A percentile compares a stretch with the other conserved stretches of the same genome.
Conservation (phyloP, 495 filamentous ascomycete genomes). For the Hypoxylon crocopeplum region DNA sequence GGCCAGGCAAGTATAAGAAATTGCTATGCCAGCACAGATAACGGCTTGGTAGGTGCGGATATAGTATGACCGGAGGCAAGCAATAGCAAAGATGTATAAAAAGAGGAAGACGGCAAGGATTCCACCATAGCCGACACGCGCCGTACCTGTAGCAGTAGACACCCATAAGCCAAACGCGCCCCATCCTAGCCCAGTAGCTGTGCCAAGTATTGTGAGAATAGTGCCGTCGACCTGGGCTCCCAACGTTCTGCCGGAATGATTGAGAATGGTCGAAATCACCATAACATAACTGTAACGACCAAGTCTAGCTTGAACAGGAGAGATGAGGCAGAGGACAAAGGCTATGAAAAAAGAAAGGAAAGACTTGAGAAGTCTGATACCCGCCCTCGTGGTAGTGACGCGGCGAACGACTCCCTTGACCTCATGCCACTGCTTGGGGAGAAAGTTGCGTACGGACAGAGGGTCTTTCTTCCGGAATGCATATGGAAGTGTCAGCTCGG, state of each 20-base stretch:
- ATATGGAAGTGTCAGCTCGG: conserved; percentile 47
- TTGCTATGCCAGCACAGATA: conserved; percentile 61
- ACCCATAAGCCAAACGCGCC: conserved; percentile 60
- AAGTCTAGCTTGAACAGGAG: conserved; percentile 50
- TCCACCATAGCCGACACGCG: conserved; percentile 58
- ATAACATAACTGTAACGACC: conserved; percentile 62
- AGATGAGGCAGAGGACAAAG: conserved; percentile 61
- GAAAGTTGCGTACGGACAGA: conserved; percentile 51
- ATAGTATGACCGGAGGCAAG: conserved; percentile 59
- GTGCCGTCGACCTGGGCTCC: conserved; percentile 64
- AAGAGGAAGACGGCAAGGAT: conserved; percentile 59
- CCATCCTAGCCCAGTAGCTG: conserved; percentile 62
- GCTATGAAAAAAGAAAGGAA: conserved; percentile 61
- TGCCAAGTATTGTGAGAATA: conserved; percentile 58
- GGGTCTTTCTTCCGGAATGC: conserved; percentile 48
- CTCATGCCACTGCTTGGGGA: conserved; percentile 54
- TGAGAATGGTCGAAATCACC: conserved; percentile 59
- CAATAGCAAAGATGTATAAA: conserved; percentile 57
- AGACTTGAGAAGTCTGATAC: conserved; percentile 58
- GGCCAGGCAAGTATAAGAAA: conserved; percentile 60
- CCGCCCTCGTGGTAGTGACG: conserved; percentile 51
- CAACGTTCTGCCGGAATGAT: conserved; percentile 59
- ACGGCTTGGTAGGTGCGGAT: conserved; percentile 61
- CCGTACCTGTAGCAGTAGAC: conserved; percentile 52
- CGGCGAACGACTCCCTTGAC: conserved; percentile 41